Percentiles rank a stretch among this genome's conserved stretches.
phyloP scores from a whole-genome alignment of 495 filamentous ascomycete genomes.

The Filosporella fistucella region DNA sequence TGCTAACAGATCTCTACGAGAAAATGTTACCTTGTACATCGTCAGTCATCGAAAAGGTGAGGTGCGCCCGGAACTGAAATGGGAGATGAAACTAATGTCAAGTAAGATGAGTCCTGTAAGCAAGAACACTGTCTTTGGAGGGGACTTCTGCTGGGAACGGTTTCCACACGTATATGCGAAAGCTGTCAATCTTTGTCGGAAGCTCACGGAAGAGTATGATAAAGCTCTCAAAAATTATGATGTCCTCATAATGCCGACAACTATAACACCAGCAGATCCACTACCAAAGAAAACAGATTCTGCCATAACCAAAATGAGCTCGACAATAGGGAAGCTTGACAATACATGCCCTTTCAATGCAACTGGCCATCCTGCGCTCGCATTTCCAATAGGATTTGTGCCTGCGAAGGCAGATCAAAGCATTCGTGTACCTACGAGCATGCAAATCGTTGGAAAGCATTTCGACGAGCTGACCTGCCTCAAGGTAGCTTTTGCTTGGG shows the following conservation, averaged over 20 bases:
- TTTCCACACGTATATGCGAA: slow-evolving; percentile 39
- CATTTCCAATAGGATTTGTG: slow-evolving; percentile 43
- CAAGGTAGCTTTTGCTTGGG: slow-evolving; percentile 47
- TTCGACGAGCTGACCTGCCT: slow-evolving; percentile 42
- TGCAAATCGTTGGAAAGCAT: slow-evolving; percentile 43
- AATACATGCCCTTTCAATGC: slow-evolving; percentile 53
- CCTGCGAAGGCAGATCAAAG: slow-evolving; percentile 29
- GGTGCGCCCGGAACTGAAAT: not conserved
- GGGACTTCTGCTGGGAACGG: slow-evolving; percentile 32
- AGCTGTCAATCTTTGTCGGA: slow-evolving; percentile 36
- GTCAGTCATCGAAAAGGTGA: slow-evolving; percentile 15
- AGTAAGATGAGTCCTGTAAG: slow-evolving; percentile 22
- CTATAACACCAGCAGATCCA: slow-evolving; percentile 33
- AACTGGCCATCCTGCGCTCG: slow-evolving; percentile 50
- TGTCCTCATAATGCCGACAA: slow-evolving; percentile 39
- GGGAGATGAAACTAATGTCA: not conserved
- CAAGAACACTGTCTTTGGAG: slow-evolving; percentile 40
- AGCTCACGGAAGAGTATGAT: slow-evolving; percentile 37
- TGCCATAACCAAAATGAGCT: slow-evolving; percentile 29
- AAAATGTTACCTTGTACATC: slow-evolving; percentile 17
- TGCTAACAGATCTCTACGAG: slow-evolving; percentile 20
- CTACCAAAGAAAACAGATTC: slow-evolving; percentile 33
- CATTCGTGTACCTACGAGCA: slow-evolving; percentile 42
- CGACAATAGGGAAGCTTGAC: slow-evolving; percentile 41
- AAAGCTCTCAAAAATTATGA: slow-evolving; percentile 33